A percentile compares a stretch with the other conserved stretches of the same genome.
Conservation (phyloP, 805 yeast species). For the Barnettozyma populi region DNA sequence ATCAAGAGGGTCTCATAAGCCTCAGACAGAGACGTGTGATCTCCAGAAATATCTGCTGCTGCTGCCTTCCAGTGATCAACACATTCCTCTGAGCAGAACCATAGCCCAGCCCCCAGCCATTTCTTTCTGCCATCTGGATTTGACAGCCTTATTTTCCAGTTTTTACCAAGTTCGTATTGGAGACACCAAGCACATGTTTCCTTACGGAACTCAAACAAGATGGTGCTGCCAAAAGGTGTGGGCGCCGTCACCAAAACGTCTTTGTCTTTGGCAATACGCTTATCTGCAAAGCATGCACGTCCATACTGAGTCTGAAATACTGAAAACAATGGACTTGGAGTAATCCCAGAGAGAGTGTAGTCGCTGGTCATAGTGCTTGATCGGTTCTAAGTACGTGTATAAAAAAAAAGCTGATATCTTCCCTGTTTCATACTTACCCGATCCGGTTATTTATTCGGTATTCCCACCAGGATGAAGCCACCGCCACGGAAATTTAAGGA, state of each 20-base stretch:
- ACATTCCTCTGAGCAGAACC: conserved; percentile 51
- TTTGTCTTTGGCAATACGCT: conserved; percentile 36
- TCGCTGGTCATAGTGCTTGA: neutral
- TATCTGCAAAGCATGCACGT: conserved; percentile 53
- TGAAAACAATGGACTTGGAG: conserved; percentile 19
- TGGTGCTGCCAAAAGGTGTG: conserved; percentile 44
- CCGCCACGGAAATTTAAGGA: neutral
- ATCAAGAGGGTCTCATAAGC: conserved; percentile 28
- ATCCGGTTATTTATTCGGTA: neutral
- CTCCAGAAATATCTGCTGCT: conserved; percentile 28
- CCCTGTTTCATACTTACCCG: neutral
- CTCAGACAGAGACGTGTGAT: conserved; percentile 13
- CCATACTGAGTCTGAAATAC: conserved; percentile 43
- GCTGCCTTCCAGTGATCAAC: conserved; percentile 27
- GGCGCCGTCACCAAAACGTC: conserved; percentile 33
- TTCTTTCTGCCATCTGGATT: conserved; percentile 14
- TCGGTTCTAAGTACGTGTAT: too few species aligned
- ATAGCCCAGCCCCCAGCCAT: conserved; percentile 37
- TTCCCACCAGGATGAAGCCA: too few species aligned
- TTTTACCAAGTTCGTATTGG: conserved; percentile 40
- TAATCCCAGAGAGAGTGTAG: conserved; percentile 12
- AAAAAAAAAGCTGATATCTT: neutral
- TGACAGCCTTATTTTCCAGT: conserved; percentile 36
- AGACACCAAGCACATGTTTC: conserved; percentile 59
- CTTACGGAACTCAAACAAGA: conserved; percentile 49